Evolutionary conservation across 2,329 filamentous ascomycete genomes (phyloP), one percentile per base, ranked within the genome.

Genomic region (Tolypocladium cylindrosporum): DNA sequence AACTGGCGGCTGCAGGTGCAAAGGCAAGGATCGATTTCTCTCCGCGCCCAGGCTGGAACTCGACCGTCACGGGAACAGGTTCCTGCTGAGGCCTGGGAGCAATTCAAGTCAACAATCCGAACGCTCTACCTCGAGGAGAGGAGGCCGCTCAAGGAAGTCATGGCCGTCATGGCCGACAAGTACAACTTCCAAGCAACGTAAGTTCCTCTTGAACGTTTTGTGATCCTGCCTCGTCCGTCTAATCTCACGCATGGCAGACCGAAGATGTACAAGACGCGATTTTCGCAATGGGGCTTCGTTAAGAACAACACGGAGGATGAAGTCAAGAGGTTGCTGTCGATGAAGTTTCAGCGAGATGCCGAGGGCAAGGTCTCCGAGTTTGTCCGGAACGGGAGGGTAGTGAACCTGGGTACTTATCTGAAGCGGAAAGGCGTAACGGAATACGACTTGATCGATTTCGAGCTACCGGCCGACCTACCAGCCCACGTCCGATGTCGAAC

Each of bases 211-310:
- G 24, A n/a, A n/a, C 40, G 31, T 27, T 13, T 11, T 50, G 34
- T 21, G 19, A 21, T n/a, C 27, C 13, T 34, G 37, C 41, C 24
- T 34, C 55, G 6, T 36, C 48, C 24, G 19, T 21, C 5, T 48
- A 39, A 55, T n/a, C 65, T 69, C 54, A 67, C 61, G 50, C 37
- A 11, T 37, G 27, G 4, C 54, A 80, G 78, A 21, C 77, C 78
- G 21, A 79, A 80, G 61, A 81, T 81, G 78, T 81, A 81, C 66
- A 81, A 81, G 64, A 79, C 78, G n/a, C 71, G 78, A 31, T 80
- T 80, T 63, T 79, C 79, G 16, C 77, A 80, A 60, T 81, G 78
- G 78, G 78, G 78, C 0, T 81, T 81, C 60, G 78, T 77, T 45
- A 81, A 81, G 68, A 80, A 81, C 59, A 80, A 80, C 60, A 80